Conservation (phyloP, 108 stramenopile genomes). For the Cyclotella sp. region DNA sequence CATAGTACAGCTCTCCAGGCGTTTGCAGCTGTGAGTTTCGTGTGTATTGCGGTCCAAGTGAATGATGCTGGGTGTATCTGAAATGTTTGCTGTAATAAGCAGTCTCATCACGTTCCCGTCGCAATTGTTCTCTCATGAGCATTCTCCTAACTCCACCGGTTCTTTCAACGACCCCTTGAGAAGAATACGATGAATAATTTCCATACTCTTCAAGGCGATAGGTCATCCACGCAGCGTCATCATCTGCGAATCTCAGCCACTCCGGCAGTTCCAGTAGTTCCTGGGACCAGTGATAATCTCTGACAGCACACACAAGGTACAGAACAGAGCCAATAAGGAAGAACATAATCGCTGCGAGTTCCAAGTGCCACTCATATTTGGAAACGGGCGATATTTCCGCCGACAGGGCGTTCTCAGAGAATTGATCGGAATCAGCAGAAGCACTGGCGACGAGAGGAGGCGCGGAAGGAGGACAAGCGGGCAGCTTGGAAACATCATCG, state of each 20-base stretch:
- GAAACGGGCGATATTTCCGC: neutral
- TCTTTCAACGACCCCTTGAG: too few species aligned
- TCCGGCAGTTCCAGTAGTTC: neutral
- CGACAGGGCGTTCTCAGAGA: neutral
- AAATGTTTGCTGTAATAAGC: too few species aligned
- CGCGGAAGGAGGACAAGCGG: neutral
- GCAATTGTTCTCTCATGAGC: neutral
- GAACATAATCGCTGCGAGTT: constrained; percentile 12
- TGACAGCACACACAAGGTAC: constrained; percentile 7
- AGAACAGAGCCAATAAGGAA: constrained; percentile 15
- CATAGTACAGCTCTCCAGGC: constrained; percentile 27
- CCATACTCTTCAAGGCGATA: neutral
- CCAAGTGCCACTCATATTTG: neutral
- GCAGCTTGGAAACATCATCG: neutral
- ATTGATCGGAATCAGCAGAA: neutral
- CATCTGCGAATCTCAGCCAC: neutral
- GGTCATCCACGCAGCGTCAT: constrained; percentile 7
- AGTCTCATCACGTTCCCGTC: neutral
- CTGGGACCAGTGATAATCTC: constrained; percentile 25
- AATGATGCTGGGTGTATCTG: neutral
- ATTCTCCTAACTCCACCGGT: neutral
- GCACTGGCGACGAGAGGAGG: too few species aligned
- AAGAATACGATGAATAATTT: too few species aligned
- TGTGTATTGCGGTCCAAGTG: neutral
- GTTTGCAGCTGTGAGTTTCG: neutral